Conservation (phyloP, 441 rosid species). For the Mallotus repandus region DNA sequence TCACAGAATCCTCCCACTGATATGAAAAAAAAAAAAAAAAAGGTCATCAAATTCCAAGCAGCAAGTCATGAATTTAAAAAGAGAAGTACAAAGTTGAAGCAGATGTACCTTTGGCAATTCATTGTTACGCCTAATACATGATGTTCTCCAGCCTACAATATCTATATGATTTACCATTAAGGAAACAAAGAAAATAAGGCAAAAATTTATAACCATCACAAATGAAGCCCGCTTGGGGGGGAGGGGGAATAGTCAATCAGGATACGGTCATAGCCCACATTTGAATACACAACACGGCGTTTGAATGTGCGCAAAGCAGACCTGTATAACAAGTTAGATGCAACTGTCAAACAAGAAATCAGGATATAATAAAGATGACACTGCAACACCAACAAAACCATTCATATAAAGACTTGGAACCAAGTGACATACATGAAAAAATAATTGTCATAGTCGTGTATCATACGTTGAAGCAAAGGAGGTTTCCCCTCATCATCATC, state of each 20-base stretch:
- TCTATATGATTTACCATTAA: constrained; percentile 49
- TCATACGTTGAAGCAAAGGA: constrained; percentile 78
- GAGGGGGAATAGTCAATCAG: constrained; percentile 25
- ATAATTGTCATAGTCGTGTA: constrained; percentile 60
- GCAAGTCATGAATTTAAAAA: constrained; percentile 10
- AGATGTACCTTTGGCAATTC: constrained; percentile 82
- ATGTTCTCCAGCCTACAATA: constrained; percentile 98
- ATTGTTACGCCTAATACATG: constrained; percentile 77
- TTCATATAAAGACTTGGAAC: constrained; percentile 8
- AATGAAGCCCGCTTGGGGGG: not conserved
- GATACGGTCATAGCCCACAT: constrained; percentile 93
- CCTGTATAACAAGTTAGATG: constrained; percentile 44
- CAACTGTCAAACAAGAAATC: constrained; percentile 12
- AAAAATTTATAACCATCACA: constrained; percentile 8
- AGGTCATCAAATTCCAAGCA: constrained; percentile 10
- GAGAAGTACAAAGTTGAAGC: not conserved
- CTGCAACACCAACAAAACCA: constrained; percentile 11
- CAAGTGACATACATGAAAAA: constrained; percentile 63
- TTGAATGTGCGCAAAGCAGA: constrained; percentile 75
- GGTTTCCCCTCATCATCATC: constrained; percentile 86
- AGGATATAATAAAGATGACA: constrained; percentile 6
- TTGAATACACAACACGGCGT: constrained; percentile 88
- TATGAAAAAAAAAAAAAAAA: constrained; percentile 19
- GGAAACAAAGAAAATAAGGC: constrained; percentile 27
- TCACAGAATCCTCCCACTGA: constrained; percentile 66